A percentile compares a stretch with the other conserved stretches of the same genome.
Conservation (phyloP, 106 monocot species). For the Platanthera guangdongensis region DNA sequence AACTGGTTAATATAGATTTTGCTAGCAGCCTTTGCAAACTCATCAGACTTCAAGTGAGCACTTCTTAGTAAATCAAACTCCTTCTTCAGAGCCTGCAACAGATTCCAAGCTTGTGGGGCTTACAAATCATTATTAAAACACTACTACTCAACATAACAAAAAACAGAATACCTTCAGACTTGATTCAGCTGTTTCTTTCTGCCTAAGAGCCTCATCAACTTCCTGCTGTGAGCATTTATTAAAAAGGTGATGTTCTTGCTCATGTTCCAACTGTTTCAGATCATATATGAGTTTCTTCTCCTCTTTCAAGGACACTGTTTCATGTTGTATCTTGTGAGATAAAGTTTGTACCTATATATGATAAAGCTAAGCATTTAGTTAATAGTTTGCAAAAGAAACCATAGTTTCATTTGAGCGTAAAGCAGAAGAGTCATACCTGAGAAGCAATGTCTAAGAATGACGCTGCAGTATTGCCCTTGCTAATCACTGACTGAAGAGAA, state of each 20-base stretch:
- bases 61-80: constrained; percentile 6
- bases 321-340: constrained; percentile 9
- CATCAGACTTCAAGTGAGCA: constrained; percentile 9
- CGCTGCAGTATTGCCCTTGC: constrained; percentile 9
- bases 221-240: not conserved
- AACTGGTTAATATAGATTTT: constrained; percentile 6
- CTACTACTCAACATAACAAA: not conserved
- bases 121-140: not conserved
- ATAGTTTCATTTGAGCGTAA: not conserved
- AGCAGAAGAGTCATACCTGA: not conserved
- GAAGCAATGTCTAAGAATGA: constrained; percentile 9
- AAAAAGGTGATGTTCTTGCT: constrained; percentile 6
- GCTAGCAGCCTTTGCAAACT: not conserved
- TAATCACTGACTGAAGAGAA: constrained; percentile 5
- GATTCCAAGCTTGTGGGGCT: not conserved
- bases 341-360: not conserved
- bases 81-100: constrained; percentile 5
- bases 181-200: constrained; percentile 11
- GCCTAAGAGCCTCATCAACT: constrained; percentile 9
- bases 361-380: not conserved
- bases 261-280: constrained; percentile 4
- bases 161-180: constrained; percentile 3
- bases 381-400: not conserved
- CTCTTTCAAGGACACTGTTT: constrained; percentile 7
- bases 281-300: constrained; percentile 9